phyloP scores from a whole-genome alignment of 768 basidiomycete species.

The Suillus brevipes region DNA sequence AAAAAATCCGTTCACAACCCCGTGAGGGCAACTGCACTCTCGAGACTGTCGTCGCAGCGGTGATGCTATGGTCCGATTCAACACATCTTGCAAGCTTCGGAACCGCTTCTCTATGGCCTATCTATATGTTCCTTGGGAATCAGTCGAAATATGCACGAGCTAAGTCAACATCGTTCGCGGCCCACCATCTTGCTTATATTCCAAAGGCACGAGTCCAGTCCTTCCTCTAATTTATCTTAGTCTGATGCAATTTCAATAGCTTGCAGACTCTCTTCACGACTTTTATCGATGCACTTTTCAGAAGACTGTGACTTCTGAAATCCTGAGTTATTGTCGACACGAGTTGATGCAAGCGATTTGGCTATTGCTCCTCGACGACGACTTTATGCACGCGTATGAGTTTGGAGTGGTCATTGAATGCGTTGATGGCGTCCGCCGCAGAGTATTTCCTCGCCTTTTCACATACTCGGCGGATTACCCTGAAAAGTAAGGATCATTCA shows the following conservation, averaged over 20 bases:
- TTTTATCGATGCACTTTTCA: slow-evolving; percentile 9
- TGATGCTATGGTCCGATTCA: slow-evolving; percentile 29
- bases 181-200: slow-evolving; percentile 25
- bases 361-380: slow-evolving; percentile 14
- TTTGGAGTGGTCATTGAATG: slow-evolving; percentile 22
- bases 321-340: slow-evolving; percentile 16
- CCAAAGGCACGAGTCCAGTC: neutral
- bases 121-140: slow-evolving; percentile 15
- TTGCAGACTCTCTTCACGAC: slow-evolving; percentile 16
- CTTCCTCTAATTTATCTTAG: too few relatives aligned
- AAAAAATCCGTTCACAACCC: slow-evolving; percentile 6
- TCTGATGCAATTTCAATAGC: slow-evolving; percentile 4
- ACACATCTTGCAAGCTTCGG: slow-evolving; percentile 27
- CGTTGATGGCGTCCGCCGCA: slow-evolving; percentile 14
- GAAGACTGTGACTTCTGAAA: neutral
- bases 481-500: slow-evolving; percentile 34
- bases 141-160: neutral
- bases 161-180: slow-evolving; percentile 12
- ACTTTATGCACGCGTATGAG: slow-evolving; percentile 26
- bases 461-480: slow-evolving; percentile 32
- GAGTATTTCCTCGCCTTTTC: slow-evolving; percentile 21
- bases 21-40: slow-evolving; percentile 12
- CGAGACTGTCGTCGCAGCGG: slow-evolving; percentile 14
- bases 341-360: slow-evolving; percentile 30
- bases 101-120: slow-evolving; percentile 12